Evolutionary conservation across 2,329 filamentous ascomycete species (phyloP).

Genomic region (Ascocoryne sarcoides): DNA sequence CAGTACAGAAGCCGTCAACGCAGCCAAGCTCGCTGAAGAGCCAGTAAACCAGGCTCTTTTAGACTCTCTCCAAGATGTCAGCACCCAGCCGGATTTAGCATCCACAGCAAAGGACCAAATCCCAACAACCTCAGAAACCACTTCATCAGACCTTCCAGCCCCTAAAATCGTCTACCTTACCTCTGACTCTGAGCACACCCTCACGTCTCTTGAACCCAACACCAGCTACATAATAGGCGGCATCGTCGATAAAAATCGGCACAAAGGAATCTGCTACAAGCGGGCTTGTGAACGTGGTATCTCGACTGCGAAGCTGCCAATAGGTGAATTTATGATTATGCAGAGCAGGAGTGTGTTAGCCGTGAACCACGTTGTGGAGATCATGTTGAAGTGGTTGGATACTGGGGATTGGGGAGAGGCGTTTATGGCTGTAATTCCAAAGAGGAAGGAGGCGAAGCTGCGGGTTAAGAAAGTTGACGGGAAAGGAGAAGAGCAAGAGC

Average conservation of each 20-base stretch:
- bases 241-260: conserved; percentile 88
- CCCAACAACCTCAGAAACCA: not conserved
- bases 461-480: conserved; percentile 31
- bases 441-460: conserved; percentile 73
- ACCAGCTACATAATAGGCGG: conserved; percentile 91
- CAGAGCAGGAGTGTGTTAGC: conserved; percentile 75
- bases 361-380: conserved; percentile 94
- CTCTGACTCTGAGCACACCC: conserved; percentile 79
- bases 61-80: not conserved
- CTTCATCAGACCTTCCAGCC: not conserved
- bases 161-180: conserved; percentile 74
- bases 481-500: conserved; percentile 24
- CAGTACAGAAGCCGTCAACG: no score
- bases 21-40: not conserved
- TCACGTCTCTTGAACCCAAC: conserved; percentile 76
- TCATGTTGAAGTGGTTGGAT: conserved; percentile 91
- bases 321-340: conserved; percentile 94
- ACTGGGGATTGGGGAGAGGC: conserved; percentile 84
- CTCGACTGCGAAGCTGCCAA: conserved; percentile 83
- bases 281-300: conserved; percentile 67
- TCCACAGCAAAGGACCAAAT: not conserved
- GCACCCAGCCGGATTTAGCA: not conserved
- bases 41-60: not conserved
- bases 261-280: conserved; percentile 90
- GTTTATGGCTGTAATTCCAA: conserved; percentile 81